Base-by-base conservation (phyloP, 1,284 basidiomycete genomes). In the Rhodotorula sp. region DNA sequence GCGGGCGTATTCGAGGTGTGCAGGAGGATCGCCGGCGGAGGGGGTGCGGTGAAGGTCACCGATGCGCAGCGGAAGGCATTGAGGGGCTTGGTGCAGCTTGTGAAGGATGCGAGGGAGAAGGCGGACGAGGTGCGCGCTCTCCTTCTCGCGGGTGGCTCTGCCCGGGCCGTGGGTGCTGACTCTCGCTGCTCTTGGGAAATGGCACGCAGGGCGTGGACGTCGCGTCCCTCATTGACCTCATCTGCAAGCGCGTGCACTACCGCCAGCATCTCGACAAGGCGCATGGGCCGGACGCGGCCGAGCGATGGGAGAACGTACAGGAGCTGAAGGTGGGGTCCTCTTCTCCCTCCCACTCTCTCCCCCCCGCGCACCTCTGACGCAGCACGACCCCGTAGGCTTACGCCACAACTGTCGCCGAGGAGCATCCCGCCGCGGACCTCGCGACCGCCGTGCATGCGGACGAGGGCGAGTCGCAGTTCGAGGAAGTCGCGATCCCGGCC, bases 251-350 rank as follows among this genome's bases (percentile, higher is more conserved):
- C 67, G 86, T 89, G 51, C 81, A 85, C 2, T 95, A 92, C 79
- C 85, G 89, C 78, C 86, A 85, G 9, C 85, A 93, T 77, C 84
- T 96, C 48, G 86, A 86, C 78, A 87, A 87, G 77, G 88, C 87
- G 0, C 87, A 91, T 44, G 61, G 68, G 71, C 84, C 84, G 9
- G 92, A 95, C 74, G 89, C 86, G 83, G 89, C 90, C 54, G 86
- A 86, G 53, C 85, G 91, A 48, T 90, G 89, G 91, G 90, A 93
- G 80, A 95, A 96, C 80, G 88, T 95, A 0, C 86, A 91, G 78
- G 92, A 95, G 82, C 83, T 96, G 74, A 89, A 82, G 73, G 72
- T 71, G 56, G 17, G 64, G 29, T 73, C 34, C 25, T 19, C 9
- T 22, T 7, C 9, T 29, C 6, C 37, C n/a, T n/a, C 44, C 34